Conservation (phyloP, 2,329 filamentous ascomycete species). For the Cryphonectria carpinicola region DNA sequence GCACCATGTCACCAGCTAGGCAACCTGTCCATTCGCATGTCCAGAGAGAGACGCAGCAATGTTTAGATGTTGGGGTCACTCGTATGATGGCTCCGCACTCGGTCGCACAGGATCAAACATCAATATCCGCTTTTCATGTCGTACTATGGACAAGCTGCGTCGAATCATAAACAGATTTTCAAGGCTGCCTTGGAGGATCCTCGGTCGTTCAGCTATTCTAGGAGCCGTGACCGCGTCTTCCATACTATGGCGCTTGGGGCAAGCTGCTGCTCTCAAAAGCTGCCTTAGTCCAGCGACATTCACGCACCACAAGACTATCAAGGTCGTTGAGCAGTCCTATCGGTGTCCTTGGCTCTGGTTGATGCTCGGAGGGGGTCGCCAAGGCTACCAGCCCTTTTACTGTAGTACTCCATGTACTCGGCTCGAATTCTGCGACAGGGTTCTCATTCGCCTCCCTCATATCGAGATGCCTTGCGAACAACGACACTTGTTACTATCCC, state of each 20-base stretch:
- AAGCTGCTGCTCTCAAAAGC: background rate
- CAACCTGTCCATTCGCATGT: background rate
- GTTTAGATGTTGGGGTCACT: no score
- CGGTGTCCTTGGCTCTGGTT: background rate
- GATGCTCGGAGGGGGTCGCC: background rate
- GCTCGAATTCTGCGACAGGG: background rate
- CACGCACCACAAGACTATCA: background rate
- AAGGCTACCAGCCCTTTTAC: background rate
- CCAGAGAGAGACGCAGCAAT: background rate
- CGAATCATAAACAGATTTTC: background rate
- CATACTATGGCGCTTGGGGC: background rate
- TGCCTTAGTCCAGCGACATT: background rate
- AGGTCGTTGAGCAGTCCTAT: background rate
- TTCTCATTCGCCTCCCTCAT: background rate
- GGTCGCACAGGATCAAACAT: background rate
- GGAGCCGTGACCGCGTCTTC: background rate
- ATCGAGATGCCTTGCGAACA: background rate
- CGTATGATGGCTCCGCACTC: background rate
- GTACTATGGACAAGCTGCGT: background rate
- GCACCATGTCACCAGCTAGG: background rate
- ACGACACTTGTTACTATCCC: constrained; percentile 12
- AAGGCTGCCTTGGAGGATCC: background rate
- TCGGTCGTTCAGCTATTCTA: no score
- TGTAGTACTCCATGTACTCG: background rate
- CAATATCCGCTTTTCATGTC: background rate